Evolutionary conservation across 768 basidiomycete genomes (phyloP).

Genomic region (Leccinum broughii): DNA sequence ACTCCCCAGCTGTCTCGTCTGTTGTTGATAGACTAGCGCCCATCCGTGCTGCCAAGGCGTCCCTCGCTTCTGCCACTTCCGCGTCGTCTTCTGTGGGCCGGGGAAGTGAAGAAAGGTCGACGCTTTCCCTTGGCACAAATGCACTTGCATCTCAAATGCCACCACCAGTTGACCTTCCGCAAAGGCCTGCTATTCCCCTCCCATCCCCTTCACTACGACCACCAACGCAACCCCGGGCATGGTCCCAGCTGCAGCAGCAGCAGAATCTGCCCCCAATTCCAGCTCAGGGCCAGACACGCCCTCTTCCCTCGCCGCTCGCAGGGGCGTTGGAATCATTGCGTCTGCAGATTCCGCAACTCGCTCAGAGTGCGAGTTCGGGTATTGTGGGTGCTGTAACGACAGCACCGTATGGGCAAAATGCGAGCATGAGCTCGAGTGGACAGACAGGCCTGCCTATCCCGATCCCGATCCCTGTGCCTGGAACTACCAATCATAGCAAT

Average conservation of each 20-base stretch:
- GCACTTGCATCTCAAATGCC: neutral
- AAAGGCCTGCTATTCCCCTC: neutral
- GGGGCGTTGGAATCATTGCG: slow-evolving; percentile 20
- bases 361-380: slow-evolving; percentile 1
- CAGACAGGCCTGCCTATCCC: neutral
- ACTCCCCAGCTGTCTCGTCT: slow-evolving; percentile 7
- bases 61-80: slow-evolving; percentile 15
- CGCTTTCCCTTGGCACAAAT: neutral
- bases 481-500: neutral
- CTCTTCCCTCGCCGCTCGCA: slow-evolving; percentile 9
- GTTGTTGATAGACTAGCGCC: slow-evolving; percentile 32
- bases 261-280: slow-evolving; percentile 1
- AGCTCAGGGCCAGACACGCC: slow-evolving; percentile 5
- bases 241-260: neutral
- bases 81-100: slow-evolving; percentile 12
- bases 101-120: neutral
- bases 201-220: neutral
- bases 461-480: neutral
- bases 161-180: slow-evolving; percentile 1
- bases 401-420: neutral
- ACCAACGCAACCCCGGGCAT: neutral
- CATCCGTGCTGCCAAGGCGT: slow-evolving; percentile 35
- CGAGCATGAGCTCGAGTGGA: neutral
- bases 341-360: slow-evolving; percentile 17
- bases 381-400: neutral